Base-by-base conservation (phyloP, 768 basidiomycete genomes). In the Calocybe cyanea region DNA sequence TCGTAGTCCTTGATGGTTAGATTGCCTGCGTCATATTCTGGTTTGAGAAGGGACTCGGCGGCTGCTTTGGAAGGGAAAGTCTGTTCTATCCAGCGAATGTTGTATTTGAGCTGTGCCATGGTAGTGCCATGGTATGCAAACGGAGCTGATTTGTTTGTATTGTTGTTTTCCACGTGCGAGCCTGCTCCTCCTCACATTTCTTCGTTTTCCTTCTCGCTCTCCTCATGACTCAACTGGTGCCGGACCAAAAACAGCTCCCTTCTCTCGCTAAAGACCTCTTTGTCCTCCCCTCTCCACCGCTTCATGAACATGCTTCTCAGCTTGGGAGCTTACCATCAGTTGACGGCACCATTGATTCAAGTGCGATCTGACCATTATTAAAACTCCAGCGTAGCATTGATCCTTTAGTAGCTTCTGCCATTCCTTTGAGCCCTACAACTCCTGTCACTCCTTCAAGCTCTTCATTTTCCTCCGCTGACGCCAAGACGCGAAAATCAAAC, bases 401-500 rank as follows among this genome's bases (percentile, higher is more conserved):
- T 33, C 42, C 49, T 36, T 50, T 46, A 35, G 21, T 55, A 63
- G 60, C 48, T 44, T 49, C 58, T 30, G 40, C 48, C 49, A 51
- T 55, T 48, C 62, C 66, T 41, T 48, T 54, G 24, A 56, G 62
- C 33, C 65, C 68, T 10, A 57, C 58, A 38, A 68, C 69, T 10
- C 72, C 76, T 32, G 57, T 63, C 14, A 68, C 67, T 9, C 68
- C 63, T 18, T 56, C 55, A 9, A 54, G 46, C 43, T 51, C 65
- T 33, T 45, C 53, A 14, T 55, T 67, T 9, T 44, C 67, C 10
- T 57, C 66, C 21, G 49, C 69, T 25, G 77, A 73, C 33, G 64
- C 66, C 24, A 85, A 73, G 59, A 52, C 73, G 17, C 87, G 75
- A 66, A 85, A 81, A 55, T 58, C 76, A 9, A 97, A 94, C 61